phyloP scores from a whole-genome alignment of 2,329 filamentous ascomycete genomes.

The Didymosphaeria variabile region DNA sequence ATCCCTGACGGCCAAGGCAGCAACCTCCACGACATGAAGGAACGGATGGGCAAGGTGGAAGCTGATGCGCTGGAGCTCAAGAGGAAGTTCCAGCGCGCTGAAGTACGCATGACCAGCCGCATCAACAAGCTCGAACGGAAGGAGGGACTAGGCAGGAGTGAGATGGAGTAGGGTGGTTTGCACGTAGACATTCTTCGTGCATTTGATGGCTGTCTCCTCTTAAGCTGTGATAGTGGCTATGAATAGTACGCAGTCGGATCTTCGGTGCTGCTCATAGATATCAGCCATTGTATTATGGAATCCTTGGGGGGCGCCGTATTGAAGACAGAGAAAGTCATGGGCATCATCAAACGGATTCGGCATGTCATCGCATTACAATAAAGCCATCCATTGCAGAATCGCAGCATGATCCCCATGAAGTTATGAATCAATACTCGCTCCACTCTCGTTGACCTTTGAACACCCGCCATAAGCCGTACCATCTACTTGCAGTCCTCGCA shows the following conservation, averaged over 20 bases:
- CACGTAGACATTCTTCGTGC: background rate
- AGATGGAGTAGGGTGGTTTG: background rate
- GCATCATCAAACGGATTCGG: background rate
- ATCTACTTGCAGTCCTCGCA: slow-evolving; percentile 50
- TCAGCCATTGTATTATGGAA: background rate
- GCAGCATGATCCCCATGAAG: too few species aligned
- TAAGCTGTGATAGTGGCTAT: background rate
- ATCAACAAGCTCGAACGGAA: slow-evolving; percentile 23
- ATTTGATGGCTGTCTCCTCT: background rate
- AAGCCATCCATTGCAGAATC: background rate
- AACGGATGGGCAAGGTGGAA: slow-evolving; percentile 21
- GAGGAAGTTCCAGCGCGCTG: slow-evolving; percentile 28
- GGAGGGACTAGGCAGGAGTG: background rate
- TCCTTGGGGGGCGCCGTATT: background rate
- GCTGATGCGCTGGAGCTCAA: slow-evolving; percentile 26
- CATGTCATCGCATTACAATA: background rate
- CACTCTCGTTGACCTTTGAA: too few species aligned
- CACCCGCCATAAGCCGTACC: background rate
- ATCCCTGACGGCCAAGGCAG: background rate
- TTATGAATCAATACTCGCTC: too few species aligned
- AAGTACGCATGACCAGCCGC: slow-evolving; percentile 29
- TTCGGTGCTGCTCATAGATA: background rate
- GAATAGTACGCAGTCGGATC: background rate
- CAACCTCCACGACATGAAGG: background rate
- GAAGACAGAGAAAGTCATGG: background rate